Evolutionary conservation across 257 asterid genomes (phyloP), one percentile per base, ranked within the genome.

Genomic region (Coffea eugenioides): DNA sequence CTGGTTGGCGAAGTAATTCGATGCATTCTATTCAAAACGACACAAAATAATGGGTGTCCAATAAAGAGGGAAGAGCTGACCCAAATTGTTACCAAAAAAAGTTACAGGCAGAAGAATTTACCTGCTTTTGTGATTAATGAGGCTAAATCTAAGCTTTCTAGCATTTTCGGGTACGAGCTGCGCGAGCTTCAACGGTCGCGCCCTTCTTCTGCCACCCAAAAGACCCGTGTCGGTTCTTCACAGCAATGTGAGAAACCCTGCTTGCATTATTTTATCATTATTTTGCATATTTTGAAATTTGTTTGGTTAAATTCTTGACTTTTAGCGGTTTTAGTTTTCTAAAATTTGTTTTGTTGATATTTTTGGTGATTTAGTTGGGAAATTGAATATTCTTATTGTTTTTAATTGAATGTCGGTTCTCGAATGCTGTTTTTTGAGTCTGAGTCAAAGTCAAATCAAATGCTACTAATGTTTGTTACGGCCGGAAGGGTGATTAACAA

Each of bases 31-130:
- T 95, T 93, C 91, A 95, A 88, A 82, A 87, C 86, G 4, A 94
- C 89, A 86, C 96, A 92, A 80, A 93, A 52, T 80, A 88, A 92
- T 31, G 97, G 98, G 2, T 95, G 99, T 73, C 98, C 99, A 4
- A 88, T 95, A 8, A 88, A 88, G 79, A 88, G 98, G 85, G 99
- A 93, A 52, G 99, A 95, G 15, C 79, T 95, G 85, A 92, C 97
- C 46, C 95, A 85, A 77, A 73, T 95, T 90, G 81, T 95, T 51
- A 85, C 97, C 15, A 88, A 88, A 45, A 94, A 88, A 79, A 92
- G 87, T 39, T 95, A 93, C 57, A 88, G 74, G 85, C 95, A 90
- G 86, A 83, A 96, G 83, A 84, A 83, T 88, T 86, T 95, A 74
- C 96, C 97, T 68, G 84, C 94, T 77, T 92, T 75, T 74, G 83